Base-by-base conservation (phyloP, 306 rosid species). In the Hippophae tibetana region DNA sequence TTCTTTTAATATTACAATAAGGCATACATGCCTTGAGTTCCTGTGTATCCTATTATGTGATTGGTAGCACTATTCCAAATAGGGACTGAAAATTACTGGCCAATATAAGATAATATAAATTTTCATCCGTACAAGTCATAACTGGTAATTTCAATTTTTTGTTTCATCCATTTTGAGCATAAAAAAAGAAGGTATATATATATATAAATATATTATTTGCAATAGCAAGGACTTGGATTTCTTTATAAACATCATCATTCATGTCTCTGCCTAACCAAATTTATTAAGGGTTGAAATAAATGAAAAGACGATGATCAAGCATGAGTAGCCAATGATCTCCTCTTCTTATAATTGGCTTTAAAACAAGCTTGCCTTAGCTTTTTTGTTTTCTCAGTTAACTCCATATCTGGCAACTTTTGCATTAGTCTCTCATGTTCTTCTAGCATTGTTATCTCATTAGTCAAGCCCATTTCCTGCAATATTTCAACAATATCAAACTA, bases 301-400 rank as follows among this genome's bases (percentile, higher is more conserved):
- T 18, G 23, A 18, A 18, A 18, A 18, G 23, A 18, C 1, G 18
- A 18, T 18, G 23, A 18, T 18, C 67, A 72, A 60, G 43, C 8
- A n/a, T 51, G 45, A 9, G 43, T 40, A 9, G 65, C 42, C 65
- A 62, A 49, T 5, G 54, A 57, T 63, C 71, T 76, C 63, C 72
- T 81, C 61, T 69, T 87, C 76, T 76, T 83, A 83, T 79, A 74
- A 47, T 81, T 83, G 10, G 92, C 81, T 63, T 87, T 90, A 69
- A 87, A 83, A 63, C 76, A 72, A 38, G 87, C 84, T 45, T 90
- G 94, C 69, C 98, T 85, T 44, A 90, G 74, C 75, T 67, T 90
- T 76, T 83, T 90, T 64, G 81, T 64, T 59, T 74, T 65, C 63
- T 69, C 60, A 12, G 65, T 72, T 7, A 92, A 59, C 41, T 81